Percentiles rank a stretch among this genome's conserved stretches.
Evolutionary conservation across 345 rosid species (phyloP).

Genomic region (Psidium guajava): DNA sequence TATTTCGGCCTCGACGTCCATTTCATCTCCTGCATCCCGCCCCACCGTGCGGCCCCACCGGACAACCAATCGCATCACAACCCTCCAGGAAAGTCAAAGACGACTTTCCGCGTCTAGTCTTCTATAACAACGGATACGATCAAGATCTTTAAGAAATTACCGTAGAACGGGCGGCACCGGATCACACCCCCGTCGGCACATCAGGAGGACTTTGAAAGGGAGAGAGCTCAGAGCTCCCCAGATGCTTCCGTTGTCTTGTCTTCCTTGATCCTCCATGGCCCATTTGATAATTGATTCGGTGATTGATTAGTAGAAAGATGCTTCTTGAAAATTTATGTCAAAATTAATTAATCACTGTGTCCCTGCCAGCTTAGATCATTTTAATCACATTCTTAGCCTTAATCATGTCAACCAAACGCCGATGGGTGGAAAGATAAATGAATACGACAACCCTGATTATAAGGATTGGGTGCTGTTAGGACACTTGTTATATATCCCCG

Average conservation of each 20-base stretch:
- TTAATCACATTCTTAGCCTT: no score
- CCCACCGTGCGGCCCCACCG: background rate
- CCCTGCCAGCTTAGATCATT: background rate
- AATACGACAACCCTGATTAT: no score
- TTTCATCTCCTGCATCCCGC: background rate
- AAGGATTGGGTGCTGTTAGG: no score
- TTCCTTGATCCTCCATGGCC: background rate
- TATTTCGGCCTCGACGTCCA: background rate
- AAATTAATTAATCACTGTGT: background rate
- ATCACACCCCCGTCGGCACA: background rate
- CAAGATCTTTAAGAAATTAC: background rate
- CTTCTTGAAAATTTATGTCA: background rate
- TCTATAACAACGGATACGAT: background rate
- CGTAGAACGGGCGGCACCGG: background rate
- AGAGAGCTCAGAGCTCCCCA: background rate
- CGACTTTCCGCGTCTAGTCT: background rate
- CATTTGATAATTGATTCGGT: background rate
- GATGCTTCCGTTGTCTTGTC: background rate
- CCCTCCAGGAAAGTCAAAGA: background rate
- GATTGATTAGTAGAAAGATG: background rate
- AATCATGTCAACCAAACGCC: background rate
- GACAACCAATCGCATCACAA: background rate
- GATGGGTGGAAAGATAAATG: accelerated
- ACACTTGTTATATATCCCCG: no score
- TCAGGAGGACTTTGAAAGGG: background rate